These are phyloP conservation scores for Fusarium sp. DNA, from an alignment of 2,329 filamentous ascomycete genomes.

Conservation along the genomic window DNA sequence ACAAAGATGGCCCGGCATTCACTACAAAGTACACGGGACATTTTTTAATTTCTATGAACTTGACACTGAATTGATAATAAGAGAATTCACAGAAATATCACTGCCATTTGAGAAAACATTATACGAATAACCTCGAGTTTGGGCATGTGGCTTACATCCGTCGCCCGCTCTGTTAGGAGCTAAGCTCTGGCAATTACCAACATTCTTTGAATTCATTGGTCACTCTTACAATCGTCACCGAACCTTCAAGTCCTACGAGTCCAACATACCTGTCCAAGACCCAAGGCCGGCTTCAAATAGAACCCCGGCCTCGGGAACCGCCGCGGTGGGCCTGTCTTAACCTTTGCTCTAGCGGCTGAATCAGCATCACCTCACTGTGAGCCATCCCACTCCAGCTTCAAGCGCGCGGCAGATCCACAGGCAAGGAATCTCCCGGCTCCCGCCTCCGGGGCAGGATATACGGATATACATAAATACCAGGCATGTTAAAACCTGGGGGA, in stretches of 20 bases:
- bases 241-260: too few relatives aligned
- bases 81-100: too few relatives aligned
- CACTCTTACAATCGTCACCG: too few relatives aligned
- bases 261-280: background rate
- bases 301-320: background rate
- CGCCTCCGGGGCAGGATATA: conserved; percentile 40
- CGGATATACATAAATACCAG: conserved; percentile 41
- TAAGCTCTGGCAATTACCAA: too few relatives aligned
- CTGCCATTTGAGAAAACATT: too few relatives aligned
- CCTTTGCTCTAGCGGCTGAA: conserved; percentile 27
- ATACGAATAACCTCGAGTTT: too few relatives aligned
- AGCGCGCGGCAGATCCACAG: conserved; percentile 38
- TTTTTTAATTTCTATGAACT: too few relatives aligned
- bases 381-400: conserved; percentile 15
- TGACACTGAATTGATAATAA: too few relatives aligned
- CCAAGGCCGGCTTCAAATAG: background rate
- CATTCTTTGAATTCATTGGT: background rate
- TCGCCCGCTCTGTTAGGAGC: too few relatives aligned
- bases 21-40: too few relatives aligned
- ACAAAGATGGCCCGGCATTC: too few relatives aligned
- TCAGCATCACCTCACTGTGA: conserved; percentile 35
- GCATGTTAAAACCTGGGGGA: conserved; percentile 18
- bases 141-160: too few relatives aligned
- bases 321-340: background rate
- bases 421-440: conserved; percentile 14